A percentile compares a stretch with the other conserved stretches of the same genome.
These are phyloP conservation scores for Pseudoperonospora humuli DNA, from an alignment of 352 stramenopile species.

Conservation along the genomic window DNA sequence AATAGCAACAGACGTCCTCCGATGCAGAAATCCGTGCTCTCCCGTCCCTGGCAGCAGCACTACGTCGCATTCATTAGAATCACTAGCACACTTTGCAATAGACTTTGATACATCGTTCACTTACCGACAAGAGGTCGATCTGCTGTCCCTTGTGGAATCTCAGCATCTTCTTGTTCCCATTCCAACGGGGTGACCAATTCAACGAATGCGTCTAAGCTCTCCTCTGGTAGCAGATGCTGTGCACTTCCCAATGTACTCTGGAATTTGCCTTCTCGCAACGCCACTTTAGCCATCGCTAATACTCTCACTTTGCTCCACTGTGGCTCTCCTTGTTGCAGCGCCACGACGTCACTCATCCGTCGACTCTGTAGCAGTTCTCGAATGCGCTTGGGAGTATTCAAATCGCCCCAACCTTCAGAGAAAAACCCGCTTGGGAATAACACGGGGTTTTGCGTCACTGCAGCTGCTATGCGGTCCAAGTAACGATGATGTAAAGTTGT, in stretches of 20 bases:
- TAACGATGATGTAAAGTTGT: conserved; percentile 62
- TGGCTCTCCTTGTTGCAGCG: conserved; percentile 23
- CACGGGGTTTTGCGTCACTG: conserved; percentile 61
- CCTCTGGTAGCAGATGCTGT: conserved; percentile 38
- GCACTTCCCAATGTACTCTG: conserved; percentile 53
- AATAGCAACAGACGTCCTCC: conserved; percentile 49
- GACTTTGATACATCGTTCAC: not conserved
- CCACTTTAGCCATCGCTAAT: conserved; percentile 28
- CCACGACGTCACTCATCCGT: conserved; percentile 49
- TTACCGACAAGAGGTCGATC: conserved; percentile 37
- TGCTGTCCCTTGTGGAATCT: conserved; percentile 12
- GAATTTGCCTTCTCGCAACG: conserved; percentile 46
- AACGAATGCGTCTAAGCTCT: conserved; percentile 54
- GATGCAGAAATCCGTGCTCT: conserved; percentile 73
- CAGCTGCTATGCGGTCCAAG: conserved; percentile 55
- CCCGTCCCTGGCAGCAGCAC: conserved; percentile 66
- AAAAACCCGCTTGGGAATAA: conserved; percentile 79
- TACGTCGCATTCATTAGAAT: conserved; percentile 14
- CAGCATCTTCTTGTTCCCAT: conserved; percentile 23
- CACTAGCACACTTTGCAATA: conserved; percentile 1
- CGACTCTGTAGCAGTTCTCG: conserved; percentile 49
- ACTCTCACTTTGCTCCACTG: conserved; percentile 23
- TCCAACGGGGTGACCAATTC: conserved; percentile 62
- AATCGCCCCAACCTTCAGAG: conserved; percentile 70
- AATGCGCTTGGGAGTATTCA: conserved; percentile 50